Conservation (phyloP, 345 rosid genomes). For the Melastoma malabathricum region DNA sequence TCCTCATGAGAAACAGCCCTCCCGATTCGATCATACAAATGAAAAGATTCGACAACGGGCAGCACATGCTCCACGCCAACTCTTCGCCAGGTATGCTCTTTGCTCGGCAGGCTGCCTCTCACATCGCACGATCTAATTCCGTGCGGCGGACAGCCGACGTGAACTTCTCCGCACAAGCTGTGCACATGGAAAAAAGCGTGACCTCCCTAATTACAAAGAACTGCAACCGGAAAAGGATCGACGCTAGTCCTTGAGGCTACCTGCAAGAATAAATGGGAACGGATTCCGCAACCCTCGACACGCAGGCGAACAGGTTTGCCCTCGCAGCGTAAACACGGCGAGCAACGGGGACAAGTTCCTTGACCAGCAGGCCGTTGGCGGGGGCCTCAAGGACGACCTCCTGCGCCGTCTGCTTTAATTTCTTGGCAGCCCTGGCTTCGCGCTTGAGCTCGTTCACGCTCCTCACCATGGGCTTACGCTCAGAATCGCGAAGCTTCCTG, state of each 20-base stretch:
- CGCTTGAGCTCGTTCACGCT: conserved; percentile 30
- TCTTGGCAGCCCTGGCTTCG: conserved; percentile 19
- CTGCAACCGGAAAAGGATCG: too few species aligned
- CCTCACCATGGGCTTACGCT: conserved; percentile 39
- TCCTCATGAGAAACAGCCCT: conserved; percentile 40
- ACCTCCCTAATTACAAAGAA: too few species aligned
- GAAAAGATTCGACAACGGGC: conserved; percentile 35
- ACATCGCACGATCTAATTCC: conserved; percentile 27
- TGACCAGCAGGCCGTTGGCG: conserved; percentile 33
- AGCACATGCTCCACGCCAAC: conserved; percentile 24
- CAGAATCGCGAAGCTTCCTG: conserved; percentile 13
- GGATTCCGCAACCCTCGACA: conserved; percentile 16
- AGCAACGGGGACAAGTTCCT: conserved; percentile 30
- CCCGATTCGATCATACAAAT: conserved; percentile 41
- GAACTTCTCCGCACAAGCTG: conserved; percentile 41
- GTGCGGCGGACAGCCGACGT: conserved; percentile 32
- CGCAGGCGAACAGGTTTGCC: conserved; percentile 21
- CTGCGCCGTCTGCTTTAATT: conserved; percentile 19
- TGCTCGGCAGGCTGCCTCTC: conserved; percentile 21
- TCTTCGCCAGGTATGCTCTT: conserved; percentile 29
- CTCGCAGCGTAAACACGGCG: conserved; percentile 25
- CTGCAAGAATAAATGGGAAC: conserved; percentile 25
- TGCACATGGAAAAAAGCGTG: too few species aligned
- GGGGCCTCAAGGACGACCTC: conserved; percentile 31
- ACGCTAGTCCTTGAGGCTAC: conserved; percentile 7